Conservation (phyloP, 345 rosid species). For the Heritiera fomes region DNA sequence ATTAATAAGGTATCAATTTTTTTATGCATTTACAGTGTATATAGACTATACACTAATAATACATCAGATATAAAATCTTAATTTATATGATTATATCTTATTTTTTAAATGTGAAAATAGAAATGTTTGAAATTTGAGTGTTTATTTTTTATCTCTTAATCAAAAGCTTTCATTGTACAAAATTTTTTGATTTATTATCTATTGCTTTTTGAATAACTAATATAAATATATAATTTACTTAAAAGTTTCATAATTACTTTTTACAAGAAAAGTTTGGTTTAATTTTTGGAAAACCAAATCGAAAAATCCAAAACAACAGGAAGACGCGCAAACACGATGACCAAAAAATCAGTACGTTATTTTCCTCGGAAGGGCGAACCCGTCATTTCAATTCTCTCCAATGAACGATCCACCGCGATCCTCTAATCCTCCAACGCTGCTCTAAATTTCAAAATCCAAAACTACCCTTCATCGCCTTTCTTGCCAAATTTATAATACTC, state of each 20-base stretch:
- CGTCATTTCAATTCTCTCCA: not conserved
- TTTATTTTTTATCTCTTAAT: too few species aligned
- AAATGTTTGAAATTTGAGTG: too few species aligned
- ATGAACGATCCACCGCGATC: conserved; percentile 28
- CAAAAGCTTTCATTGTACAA: too few species aligned
- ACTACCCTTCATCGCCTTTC: conserved; percentile 7
- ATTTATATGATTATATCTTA: too few species aligned
- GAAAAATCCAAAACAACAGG: conserved; percentile 6
- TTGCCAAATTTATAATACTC: conserved; percentile 6
- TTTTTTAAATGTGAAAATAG: too few species aligned
- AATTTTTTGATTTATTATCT: too few species aligned
- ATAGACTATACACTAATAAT: too few species aligned
- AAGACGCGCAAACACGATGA: not conserved
- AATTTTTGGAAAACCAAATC: not conserved
- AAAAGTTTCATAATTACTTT: not conserved
- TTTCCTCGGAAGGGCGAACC: conserved; percentile 10
- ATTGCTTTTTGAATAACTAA: too few species aligned
- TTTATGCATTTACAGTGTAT: too few species aligned
- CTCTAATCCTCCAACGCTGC: not conserved
- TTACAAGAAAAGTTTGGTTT: not conserved
- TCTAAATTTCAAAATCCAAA: not conserved
- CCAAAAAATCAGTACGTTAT: conserved; percentile 17
- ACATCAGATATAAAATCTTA: too few species aligned
- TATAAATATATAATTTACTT: too few species aligned
- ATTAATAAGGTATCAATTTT: too few species aligned